phyloP scores from a whole-genome alignment of 768 basidiomycete species.

The Polyporus arcularius region DNA sequence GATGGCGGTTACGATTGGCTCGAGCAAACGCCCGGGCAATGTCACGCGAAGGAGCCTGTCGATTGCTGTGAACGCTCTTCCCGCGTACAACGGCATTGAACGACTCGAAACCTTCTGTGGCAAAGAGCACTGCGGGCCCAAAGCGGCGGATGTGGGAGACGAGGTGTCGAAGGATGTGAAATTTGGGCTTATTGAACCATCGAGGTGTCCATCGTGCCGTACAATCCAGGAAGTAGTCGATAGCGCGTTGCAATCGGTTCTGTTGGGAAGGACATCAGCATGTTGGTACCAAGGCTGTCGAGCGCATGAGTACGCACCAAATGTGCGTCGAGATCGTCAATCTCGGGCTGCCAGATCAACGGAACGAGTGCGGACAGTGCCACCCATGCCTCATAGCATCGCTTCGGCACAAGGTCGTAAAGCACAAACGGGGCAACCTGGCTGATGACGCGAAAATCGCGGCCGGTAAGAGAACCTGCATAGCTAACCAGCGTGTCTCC shows the following conservation, averaged over 20 bases:
- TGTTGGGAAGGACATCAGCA: conserved; percentile 2
- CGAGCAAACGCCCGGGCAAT: conserved; percentile 23
- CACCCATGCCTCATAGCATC: conserved; percentile 34
- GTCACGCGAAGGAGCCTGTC: conserved; percentile 28
- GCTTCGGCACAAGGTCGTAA: conserved; percentile 34
- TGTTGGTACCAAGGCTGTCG: no score
- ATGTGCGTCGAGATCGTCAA: conserved; percentile 27
- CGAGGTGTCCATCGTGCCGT: conserved; percentile 24
- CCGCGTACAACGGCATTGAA: conserved; percentile 28
- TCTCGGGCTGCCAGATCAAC: conserved; percentile 43
- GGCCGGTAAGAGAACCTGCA: conserved; percentile 38
- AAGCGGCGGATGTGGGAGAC: conserved; percentile 27
- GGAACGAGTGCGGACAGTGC: conserved; percentile 35
- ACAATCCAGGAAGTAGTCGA: conserved; percentile 23
- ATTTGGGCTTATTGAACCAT: conserved; percentile 31
- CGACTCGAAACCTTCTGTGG: conserved; percentile 30
- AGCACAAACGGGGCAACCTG: conserved; percentile 42
- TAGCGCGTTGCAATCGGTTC: conserved; percentile 12
- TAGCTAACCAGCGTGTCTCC: conserved; percentile 40
- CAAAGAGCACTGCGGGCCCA: conserved; percentile 23
- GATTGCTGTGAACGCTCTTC: conserved; percentile 24
- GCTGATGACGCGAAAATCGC: conserved; percentile 30
- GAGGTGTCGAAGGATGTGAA: conserved; percentile 31
- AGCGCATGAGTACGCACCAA: conserved; percentile 31
- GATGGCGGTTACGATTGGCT: conserved; percentile 22